Evolutionary conservation across 1,284 basidiomycete species (phyloP).

Genomic region (Moesziomyces antarcticus): DNA sequence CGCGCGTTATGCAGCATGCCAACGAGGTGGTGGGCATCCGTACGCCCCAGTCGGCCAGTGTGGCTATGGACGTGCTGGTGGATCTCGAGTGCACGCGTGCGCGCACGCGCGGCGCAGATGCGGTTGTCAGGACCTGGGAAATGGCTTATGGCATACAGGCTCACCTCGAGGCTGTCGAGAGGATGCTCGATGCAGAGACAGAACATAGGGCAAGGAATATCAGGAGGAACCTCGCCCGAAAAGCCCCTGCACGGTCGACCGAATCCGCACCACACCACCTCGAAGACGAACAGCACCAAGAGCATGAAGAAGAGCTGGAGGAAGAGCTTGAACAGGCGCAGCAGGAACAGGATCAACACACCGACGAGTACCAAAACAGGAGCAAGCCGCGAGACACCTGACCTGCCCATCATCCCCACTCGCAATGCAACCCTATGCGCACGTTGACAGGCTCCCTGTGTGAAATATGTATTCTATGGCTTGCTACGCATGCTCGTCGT

Average conservation of each 20-base stretch:
- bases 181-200: conserved; percentile 22
- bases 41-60: conserved; percentile 5
- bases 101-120: conserved; percentile 1
- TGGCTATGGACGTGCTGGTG: conserved; percentile 18
- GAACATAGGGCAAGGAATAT: conserved; percentile 6
- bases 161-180: conserved; percentile 32
- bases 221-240: conserved; percentile 1
- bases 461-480: too few relatives aligned
- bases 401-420: background rate
- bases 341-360: background rate
- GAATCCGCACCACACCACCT: too few relatives aligned
- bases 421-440: background rate
- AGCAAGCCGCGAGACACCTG: background rate
- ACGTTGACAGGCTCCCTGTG: background rate
- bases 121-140: conserved; percentile 17
- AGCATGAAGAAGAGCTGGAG: background rate
- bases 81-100: conserved; percentile 3
- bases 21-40: conserved; percentile 37
- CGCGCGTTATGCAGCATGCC: conserved; percentile 30
- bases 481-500: conserved; percentile 15
- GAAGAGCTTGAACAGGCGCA: too few relatives aligned
- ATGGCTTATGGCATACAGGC: conserved; percentile 28
- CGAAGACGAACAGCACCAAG: too few relatives aligned
- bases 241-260: too few relatives aligned
- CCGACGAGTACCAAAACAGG: background rate